Evolutionary conservation across 148 eudicot species (phyloP).

Genomic region (Heliosperma pusillum): DNA sequence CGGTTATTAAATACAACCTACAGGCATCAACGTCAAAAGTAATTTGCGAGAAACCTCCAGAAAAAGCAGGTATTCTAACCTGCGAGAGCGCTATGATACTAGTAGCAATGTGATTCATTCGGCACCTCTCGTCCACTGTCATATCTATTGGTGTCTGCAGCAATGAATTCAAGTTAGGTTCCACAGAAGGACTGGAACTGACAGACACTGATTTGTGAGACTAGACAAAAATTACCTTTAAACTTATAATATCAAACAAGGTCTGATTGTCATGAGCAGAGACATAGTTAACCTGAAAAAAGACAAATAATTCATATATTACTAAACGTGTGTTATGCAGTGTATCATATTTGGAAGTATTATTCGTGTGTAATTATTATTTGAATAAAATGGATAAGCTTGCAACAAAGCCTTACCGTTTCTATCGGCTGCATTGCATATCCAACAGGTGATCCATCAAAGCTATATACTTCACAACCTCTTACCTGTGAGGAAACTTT

Average conservation of each 20-base stretch:
- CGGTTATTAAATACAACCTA: not conserved
- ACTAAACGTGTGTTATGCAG: not conserved
- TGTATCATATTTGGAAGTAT: constrained; percentile 7
- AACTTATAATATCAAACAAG: constrained; percentile 80
- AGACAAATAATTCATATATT: constrained; percentile 1
- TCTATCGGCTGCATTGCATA: constrained; percentile 75
- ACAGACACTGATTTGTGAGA: not conserved
- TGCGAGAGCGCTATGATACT: constrained; percentile 88
- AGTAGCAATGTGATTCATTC: constrained; percentile 84
- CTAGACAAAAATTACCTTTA: constrained; percentile 57
- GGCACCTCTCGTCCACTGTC: constrained; percentile 80
- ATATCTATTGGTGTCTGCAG: constrained; percentile 66
- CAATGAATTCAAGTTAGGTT: constrained; percentile 18
- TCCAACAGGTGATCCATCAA: constrained; percentile 68
- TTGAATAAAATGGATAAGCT: constrained; percentile 5
- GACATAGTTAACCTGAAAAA: constrained; percentile 79
- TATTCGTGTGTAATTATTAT: not conserved
- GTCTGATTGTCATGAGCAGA: constrained; percentile 99
- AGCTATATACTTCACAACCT: constrained; percentile 74
- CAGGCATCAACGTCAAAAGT: not conserved
- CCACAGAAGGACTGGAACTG: constrained; percentile 2
- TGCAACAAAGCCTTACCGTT: constrained; percentile 51
- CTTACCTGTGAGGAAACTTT: constrained; percentile 52
- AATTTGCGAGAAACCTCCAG: not conserved
- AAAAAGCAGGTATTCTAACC: constrained; percentile 34